Conservation (phyloP, 1,284 basidiomycete species). For the Microbotryum intermedium region DNA sequence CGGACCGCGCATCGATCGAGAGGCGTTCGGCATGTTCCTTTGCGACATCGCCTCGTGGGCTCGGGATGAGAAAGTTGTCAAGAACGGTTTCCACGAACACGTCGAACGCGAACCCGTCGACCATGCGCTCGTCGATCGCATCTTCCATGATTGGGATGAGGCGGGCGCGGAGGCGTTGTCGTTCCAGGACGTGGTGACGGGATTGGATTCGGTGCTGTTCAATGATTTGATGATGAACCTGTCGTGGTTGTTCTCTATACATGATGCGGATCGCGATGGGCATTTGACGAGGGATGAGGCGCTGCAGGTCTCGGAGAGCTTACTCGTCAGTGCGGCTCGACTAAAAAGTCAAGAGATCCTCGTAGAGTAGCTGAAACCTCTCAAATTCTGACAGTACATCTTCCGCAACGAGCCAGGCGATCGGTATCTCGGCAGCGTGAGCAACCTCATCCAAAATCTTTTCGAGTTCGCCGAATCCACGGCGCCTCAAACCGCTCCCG, state of each 20-base stretch:
- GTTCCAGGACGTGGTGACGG: conserved; percentile 81
- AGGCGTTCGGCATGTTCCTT: conserved; percentile 82
- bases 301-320: conserved; percentile 76
- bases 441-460: conserved; percentile 91
- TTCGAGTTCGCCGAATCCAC: conserved; percentile 87
- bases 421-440: conserved; percentile 88
- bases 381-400: conserved; percentile 59
- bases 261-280: conserved; percentile 93
- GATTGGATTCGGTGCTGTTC: conserved; percentile 85
- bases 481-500: conserved; percentile 8
- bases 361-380: conserved; percentile 2
- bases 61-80: conserved; percentile 83
- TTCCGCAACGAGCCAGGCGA: conserved; percentile 97
- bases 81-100: conserved; percentile 77
- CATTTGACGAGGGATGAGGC: conserved; percentile 94
- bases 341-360: neutral
- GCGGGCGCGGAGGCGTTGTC: conserved; percentile 70
- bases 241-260: conserved; percentile 95
- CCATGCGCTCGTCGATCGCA: conserved; percentile 60
- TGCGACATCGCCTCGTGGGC: conserved; percentile 95
- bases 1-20: conserved; percentile 78
- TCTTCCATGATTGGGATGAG: conserved; percentile 87
- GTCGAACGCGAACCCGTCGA: conserved; percentile 68
- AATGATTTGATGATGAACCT: conserved; percentile 97
- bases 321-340: conserved; percentile 56